Evolutionary conservation across 148 eudicot genomes (phyloP).

Genomic region (Amaranthus palmeri): DNA sequence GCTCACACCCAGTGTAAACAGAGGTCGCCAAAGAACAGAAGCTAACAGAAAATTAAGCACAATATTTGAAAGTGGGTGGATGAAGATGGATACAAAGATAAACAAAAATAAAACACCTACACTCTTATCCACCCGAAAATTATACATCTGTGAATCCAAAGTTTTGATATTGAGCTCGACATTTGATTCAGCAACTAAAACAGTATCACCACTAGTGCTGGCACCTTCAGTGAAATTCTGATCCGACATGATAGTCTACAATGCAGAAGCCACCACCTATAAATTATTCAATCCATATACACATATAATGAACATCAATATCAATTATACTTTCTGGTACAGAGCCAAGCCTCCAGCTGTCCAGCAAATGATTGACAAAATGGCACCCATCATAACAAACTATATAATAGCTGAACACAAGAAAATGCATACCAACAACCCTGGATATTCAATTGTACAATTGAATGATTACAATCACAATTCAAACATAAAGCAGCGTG

Average conservation of each 20-base stretch:
- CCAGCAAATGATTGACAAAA: too few species aligned
- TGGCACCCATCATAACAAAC: too few species aligned
- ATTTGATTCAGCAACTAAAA: constrained; percentile 44
- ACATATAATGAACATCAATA: background rate
- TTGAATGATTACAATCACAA: too few species aligned
- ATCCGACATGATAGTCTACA: constrained; percentile 43
- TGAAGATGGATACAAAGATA: background rate
- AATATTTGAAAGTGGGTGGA: background rate
- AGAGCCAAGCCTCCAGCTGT: too few species aligned
- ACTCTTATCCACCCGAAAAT: constrained; percentile 56
- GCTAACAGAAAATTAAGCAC: background rate
- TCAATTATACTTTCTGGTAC: too few species aligned
- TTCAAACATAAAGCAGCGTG: too few species aligned
- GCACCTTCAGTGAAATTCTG: constrained; percentile 49
- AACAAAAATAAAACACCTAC: constrained; percentile 28
- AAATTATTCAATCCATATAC: background rate
- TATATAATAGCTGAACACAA: too few species aligned
- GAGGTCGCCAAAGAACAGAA: background rate
- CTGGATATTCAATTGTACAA: too few species aligned
- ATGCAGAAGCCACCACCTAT: background rate
- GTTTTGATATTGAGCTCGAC: constrained; percentile 83
- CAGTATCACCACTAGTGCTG: constrained; percentile 39
- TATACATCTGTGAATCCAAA: constrained; percentile 61
- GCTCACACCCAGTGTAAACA: too few species aligned
- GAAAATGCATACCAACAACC: too few species aligned